Evolutionary conservation across 495 filamentous ascomycete genomes (phyloP), one percentile per base, ranked within the genome.

Genomic region (Daldinia caldariorum): DNA sequence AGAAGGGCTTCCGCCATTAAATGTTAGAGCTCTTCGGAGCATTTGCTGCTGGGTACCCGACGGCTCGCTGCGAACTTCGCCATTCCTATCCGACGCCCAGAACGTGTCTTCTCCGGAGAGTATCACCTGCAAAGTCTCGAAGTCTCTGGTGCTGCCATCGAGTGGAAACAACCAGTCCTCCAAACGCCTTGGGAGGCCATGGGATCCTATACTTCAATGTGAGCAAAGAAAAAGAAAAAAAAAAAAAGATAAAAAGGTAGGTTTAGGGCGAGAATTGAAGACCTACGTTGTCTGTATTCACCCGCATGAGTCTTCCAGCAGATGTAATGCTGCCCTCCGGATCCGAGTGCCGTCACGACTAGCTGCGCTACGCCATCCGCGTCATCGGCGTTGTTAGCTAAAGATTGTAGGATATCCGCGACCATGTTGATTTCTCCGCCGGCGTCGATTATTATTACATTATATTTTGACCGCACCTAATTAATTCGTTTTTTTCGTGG

Each of bases 61-160:
- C 7, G 61, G 61, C 37, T 75, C 73, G 32, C 71, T 77, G 8
- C 76, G 71, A 12, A 81, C 56, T 51, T 81, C 80, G n/a, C 79
- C 79, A 45, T 77, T 69, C 58, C 77, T 67, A 45, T 82, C 81
- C 3, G 80, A 81, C 1, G 80, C 81, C 57, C 77, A 81, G 66
- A 81, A 83, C 9, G 76, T 79, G 59, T 82, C 77, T 16, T 80
- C 78, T 29, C 79, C 77, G 8, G 79, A 77, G 29, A 83, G 72
- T 29, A 81, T 73, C 6, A 83, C 80, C 57, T 83, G 81, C 4
- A 83, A 66, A 2, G 78, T 76, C 22, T 72, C 71, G 51, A 80
- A 77, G 57, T 83, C 73, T 51, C 81, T 68, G 6, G 71, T 76
- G 51, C 72, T 68, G n/a, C 80, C 79, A 57, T 77, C 75, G 20